Evolutionary conservation across 2,329 filamentous ascomycete species (phyloP).

Genomic region (Colletotrichum somersetense): DNA sequence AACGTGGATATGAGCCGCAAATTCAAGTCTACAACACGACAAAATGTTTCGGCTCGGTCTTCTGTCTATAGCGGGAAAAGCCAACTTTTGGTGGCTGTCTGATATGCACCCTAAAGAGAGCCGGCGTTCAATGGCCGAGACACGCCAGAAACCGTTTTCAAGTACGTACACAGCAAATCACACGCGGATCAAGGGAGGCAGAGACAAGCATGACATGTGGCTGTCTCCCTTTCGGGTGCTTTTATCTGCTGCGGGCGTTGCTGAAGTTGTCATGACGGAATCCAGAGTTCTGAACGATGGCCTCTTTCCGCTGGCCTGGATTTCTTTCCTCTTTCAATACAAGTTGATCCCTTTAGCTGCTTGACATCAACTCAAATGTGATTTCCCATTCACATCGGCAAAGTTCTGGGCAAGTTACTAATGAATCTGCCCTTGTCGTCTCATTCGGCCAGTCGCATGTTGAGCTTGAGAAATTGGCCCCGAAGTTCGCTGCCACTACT

Average conservation of each 20-base stretch:
- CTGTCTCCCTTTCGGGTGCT: no score
- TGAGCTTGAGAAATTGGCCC: neutral
- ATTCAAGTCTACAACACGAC: neutral
- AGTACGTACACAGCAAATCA: no score
- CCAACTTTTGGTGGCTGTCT: neutral
- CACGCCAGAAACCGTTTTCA: neutral
- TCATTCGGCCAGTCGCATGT: neutral
- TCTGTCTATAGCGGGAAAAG: neutral
- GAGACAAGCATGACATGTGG: neutral
- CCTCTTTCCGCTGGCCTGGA: neutral
- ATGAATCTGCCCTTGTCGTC: neutral
- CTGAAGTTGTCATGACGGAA: neutral
- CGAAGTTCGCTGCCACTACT: neutral
- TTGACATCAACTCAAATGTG: neutral
- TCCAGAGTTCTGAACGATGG: neutral
- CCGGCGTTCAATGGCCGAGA: neutral
- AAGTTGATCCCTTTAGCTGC: accelerated
- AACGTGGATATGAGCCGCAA: neutral
- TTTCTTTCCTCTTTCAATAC: neutral
- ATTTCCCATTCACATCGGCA: neutral
- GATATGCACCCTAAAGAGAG: neutral
- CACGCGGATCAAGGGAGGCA: neutral
- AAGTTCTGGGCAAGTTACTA: neutral
- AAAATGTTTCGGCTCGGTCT: neutral
- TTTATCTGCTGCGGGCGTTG: neutral